phyloP scores from a whole-genome alignment of 2,329 filamentous ascomycete genomes.

The Lachnum nothofagi region DNA sequence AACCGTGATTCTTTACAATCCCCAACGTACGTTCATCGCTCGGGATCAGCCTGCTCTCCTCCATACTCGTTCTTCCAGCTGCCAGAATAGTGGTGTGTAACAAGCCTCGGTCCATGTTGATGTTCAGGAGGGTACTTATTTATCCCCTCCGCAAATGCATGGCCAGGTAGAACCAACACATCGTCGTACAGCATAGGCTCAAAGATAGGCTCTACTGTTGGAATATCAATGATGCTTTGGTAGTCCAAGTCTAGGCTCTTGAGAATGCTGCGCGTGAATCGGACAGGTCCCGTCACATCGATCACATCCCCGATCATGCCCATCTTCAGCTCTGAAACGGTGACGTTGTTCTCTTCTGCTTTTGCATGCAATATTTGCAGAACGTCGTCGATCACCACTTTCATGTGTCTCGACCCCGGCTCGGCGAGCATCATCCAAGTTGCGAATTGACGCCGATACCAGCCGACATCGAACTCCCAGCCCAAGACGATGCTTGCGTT shows the following conservation, averaged over 20 bases:
- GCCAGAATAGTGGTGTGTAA: constrained; percentile 14
- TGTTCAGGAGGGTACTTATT: constrained; percentile 4
- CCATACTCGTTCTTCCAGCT: constrained; percentile 16
- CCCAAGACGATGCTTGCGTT: constrained; percentile 34
- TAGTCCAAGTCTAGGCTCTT: constrained; percentile 24
- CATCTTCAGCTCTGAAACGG: constrained; percentile 17
- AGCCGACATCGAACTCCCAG: constrained; percentile 34
- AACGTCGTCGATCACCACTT: constrained; percentile 29
- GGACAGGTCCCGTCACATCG: constrained; percentile 28
- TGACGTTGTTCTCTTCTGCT: constrained; percentile 11
- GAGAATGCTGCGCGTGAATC: constrained; percentile 24
- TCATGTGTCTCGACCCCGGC: constrained; percentile 21
- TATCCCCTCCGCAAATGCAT: constrained; percentile 10
- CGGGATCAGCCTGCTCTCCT: not conserved
- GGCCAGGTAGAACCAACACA: constrained; percentile 19
- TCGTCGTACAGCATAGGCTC: constrained; percentile 28
- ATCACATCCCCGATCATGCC: constrained; percentile 28
- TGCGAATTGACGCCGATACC: constrained; percentile 24
- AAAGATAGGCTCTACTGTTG: constrained; percentile 20
- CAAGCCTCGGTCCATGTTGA: constrained; percentile 5
- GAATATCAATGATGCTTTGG: constrained; percentile 11
- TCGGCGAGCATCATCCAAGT: constrained; percentile 31
- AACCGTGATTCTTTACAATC: no score
- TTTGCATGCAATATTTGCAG: constrained; percentile 16
- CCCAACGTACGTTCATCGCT: no score